A percentile compares a stretch with the other conserved stretches of the same genome.
Conservation (phyloP, 2,329 filamentous ascomycete species). For the Periglandula ipomoeae region DNA sequence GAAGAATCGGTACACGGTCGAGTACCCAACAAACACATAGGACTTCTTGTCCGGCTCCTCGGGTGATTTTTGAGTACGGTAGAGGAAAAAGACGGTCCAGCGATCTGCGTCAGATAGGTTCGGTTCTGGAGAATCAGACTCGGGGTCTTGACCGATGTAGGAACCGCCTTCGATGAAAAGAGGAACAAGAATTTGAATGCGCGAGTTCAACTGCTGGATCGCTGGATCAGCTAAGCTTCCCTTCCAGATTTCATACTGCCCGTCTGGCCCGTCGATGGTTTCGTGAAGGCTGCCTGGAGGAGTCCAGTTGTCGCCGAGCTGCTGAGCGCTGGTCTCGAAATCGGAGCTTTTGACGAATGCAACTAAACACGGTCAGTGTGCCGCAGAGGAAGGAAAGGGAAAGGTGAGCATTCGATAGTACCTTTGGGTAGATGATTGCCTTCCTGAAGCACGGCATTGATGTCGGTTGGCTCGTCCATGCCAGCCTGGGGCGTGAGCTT, state of each 20-base stretch:
- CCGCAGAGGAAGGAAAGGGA: not conserved
- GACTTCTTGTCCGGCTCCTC: constrained; percentile 36
- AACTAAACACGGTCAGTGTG: constrained; percentile 33
- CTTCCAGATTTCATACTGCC: constrained; percentile 76
- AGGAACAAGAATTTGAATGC: constrained; percentile 74
- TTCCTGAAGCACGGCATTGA: constrained; percentile 52
- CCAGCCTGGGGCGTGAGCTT: constrained; percentile 57
- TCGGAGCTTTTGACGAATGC: constrained; percentile 55
- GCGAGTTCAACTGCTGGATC: constrained; percentile 63
- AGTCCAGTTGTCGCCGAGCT: constrained; percentile 38
- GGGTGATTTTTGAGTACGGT: constrained; percentile 48
- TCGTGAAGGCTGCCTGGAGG: constrained; percentile 70
- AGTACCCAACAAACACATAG: constrained; percentile 85
- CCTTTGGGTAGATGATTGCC: constrained; percentile 61
- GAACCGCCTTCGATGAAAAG: constrained; percentile 93
- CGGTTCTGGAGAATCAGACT: constrained; percentile 48
- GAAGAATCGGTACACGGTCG: constrained; percentile 84
- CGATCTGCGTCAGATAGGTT: constrained; percentile 67
- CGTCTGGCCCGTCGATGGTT: constrained; percentile 50
- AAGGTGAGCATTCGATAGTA: constrained; percentile 24
- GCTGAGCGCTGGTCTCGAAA: constrained; percentile 50
- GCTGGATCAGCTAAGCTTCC: constrained; percentile 61
- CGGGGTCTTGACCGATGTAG: constrained; percentile 45
- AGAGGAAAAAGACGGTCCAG: constrained; percentile 90
- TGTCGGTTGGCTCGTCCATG: constrained; percentile 59